Evolutionary conservation across 2,329 filamentous ascomycete species (phyloP).

Genomic region (Aspergillus fijiensis): DNA sequence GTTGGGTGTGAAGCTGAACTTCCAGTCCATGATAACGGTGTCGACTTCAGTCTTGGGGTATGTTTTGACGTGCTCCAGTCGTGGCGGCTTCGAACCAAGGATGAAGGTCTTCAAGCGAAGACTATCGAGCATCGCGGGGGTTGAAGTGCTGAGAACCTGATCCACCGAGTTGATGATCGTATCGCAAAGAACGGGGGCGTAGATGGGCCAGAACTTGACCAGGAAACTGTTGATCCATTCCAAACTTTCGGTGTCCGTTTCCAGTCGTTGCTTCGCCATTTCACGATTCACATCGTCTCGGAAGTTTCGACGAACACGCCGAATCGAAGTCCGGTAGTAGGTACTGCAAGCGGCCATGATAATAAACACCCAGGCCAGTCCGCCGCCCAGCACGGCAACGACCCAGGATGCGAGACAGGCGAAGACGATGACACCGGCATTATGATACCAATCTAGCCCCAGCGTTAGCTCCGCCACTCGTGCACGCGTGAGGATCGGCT

Average conservation of each 20-base stretch:
- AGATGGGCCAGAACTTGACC: constrained; percentile 99
- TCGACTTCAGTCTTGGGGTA: constrained; percentile 96
- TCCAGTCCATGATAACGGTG: constrained; percentile 98
- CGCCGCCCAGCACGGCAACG: constrained; percentile 82
- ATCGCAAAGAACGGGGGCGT: constrained; percentile 87
- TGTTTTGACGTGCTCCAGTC: constrained; percentile 96
- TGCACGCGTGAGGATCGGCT: not conserved
- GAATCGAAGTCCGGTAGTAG: constrained; percentile 94
- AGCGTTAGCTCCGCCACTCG: not conserved
- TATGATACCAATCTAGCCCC: constrained; percentile 94
- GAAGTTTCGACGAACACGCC: constrained; percentile 91
- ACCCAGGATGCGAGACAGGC: constrained; percentile 90
- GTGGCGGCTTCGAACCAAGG: constrained; percentile 88
- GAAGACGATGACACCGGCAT: constrained; percentile 89
- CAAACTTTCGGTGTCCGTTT: constrained; percentile 86
- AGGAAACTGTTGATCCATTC: constrained; percentile 99
- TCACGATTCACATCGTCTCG: constrained; percentile 90
- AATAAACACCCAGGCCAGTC: constrained; percentile 87
- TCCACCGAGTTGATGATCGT: constrained; percentile 93
- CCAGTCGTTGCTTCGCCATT: constrained; percentile 79
- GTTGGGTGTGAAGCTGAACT: constrained; percentile 97
- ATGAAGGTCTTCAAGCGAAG: constrained; percentile 91
- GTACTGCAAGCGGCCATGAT: constrained; percentile 90
- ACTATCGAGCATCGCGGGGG: constrained; percentile 89
- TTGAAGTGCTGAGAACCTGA: constrained; percentile 89